A percentile compares a stretch with the other conserved stretches of the same genome.
Conservation (phyloP, 805 yeast genomes). For the Zygosaccharomyces gambellarensis region DNA sequence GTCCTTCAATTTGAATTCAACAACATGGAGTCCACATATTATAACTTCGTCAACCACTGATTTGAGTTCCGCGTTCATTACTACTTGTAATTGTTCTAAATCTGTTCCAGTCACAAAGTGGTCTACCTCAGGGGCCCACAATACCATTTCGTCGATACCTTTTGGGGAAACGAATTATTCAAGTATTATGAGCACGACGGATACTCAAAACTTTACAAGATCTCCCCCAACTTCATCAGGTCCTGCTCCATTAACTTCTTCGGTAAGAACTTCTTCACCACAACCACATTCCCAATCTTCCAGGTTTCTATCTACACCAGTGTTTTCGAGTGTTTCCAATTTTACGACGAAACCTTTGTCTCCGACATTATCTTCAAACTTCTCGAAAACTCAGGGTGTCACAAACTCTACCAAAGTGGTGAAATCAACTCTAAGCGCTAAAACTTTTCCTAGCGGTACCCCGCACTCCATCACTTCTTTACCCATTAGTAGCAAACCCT, state of each 20-base stretch:
- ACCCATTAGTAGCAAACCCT: background rate
- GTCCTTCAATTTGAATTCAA: background rate
- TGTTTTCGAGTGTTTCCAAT: background rate
- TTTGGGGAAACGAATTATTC: background rate
- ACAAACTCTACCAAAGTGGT: background rate
- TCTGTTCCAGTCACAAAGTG: conserved; percentile 2
- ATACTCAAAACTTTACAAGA: background rate
- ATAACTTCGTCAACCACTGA: background rate
- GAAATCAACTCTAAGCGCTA: background rate
- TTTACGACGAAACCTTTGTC: too few relatives aligned
- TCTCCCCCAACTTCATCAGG: background rate
- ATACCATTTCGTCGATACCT: background rate
- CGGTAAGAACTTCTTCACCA: background rate
- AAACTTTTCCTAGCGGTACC: background rate
- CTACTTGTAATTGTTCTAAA: conserved; percentile 2
- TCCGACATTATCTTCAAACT: background rate
- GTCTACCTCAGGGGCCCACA: background rate
- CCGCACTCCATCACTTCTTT: background rate
- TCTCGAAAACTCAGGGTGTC: background rate
- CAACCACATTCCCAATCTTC: background rate
- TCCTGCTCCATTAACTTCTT: background rate
- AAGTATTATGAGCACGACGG: background rate
- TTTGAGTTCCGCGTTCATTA: conserved; percentile 3
- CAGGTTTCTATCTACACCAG: background rate
- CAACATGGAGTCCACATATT: background rate